These are phyloP conservation scores for Aspergillus campestris DNA, from an alignment of 495 filamentous ascomycete species.

Conservation along the genomic window DNA sequence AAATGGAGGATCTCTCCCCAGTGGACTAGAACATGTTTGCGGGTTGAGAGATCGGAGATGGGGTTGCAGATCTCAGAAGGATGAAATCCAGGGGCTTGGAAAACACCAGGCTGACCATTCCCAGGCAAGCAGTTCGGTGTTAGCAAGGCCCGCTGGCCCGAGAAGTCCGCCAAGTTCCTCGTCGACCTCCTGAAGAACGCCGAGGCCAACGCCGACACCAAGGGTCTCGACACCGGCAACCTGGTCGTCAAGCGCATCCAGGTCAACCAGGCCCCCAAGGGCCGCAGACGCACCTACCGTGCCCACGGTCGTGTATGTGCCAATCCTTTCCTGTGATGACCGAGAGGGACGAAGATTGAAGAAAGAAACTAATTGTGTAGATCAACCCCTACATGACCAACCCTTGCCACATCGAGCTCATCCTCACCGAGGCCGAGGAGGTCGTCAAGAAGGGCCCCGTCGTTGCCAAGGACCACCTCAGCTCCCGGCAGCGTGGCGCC, in stretches of 20 bases:
- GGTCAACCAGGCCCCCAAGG: slow-evolving; percentile 99
- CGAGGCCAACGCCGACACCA: slow-evolving; percentile 97
- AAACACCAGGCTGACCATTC: too few relatives aligned
- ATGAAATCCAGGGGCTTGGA: background rate
- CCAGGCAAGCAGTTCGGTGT: slow-evolving; percentile 98
- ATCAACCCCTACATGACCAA: slow-evolving; percentile 99
- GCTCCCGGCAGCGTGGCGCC: slow-evolving; percentile 79
- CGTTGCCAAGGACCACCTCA: slow-evolving; percentile 58
- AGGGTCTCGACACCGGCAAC: slow-evolving; percentile 96
- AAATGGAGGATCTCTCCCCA: background rate
- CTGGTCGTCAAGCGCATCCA: slow-evolving; percentile 99
- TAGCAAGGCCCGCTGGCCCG: slow-evolving; percentile 93
- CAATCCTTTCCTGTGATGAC: background rate
- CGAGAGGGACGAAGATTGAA: background rate
- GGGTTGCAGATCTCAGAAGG: background rate
- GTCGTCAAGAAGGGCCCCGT: slow-evolving; percentile 71
- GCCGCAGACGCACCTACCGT: slow-evolving; percentile 95
- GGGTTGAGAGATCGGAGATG: background rate
- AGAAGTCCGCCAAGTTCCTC: slow-evolving; percentile 97
- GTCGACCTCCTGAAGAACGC: slow-evolving; percentile 97
- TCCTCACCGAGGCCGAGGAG: slow-evolving; percentile 91
- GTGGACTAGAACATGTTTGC: background rate
- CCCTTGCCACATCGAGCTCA: slow-evolving; percentile 99
- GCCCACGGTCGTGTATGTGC: slow-evolving; percentile 96
- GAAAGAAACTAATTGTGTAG: slow-evolving; percentile 33